A percentile compares a stretch with the other conserved stretches of the same genome.
Conservation (phyloP, 2,329 filamentous ascomycete species). For the Pyricularia sp. region DNA sequence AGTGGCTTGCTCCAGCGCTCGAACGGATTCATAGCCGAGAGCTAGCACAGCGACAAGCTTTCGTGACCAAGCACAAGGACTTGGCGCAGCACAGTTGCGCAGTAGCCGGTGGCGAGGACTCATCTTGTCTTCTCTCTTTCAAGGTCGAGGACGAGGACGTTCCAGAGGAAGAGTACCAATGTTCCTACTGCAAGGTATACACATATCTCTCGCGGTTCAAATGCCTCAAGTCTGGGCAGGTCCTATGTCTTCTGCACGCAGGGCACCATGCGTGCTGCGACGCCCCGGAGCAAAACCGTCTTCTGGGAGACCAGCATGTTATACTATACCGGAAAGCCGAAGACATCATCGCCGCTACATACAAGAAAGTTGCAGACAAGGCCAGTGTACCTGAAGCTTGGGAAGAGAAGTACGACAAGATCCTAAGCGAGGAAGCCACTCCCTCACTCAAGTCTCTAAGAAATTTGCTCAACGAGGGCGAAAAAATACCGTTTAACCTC, state of each 20-base stretch:
- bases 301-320: slow-evolving; percentile 59
- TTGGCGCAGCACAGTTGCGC: slow-evolving; percentile 43
- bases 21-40: slow-evolving; percentile 71
- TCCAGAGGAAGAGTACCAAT: slow-evolving; percentile 87
- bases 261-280: slow-evolving; percentile 76
- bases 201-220: slow-evolving; percentile 85
- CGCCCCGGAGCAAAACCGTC: slow-evolving; percentile 54
- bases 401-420: slow-evolving; percentile 80
- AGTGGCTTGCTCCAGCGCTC: slow-evolving; percentile 87
- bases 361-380: slow-evolving; percentile 76
- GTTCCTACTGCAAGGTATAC: slow-evolving; percentile 84
- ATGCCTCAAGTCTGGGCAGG: slow-evolving; percentile 72
- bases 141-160: slow-evolving; percentile 64
- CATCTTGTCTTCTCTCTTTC: slow-evolving; percentile 50
- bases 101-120: slow-evolving; percentile 35
- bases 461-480: slow-evolving; percentile 79
- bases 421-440: slow-evolving; percentile 73
- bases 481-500: slow-evolving; percentile 88
- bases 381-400: slow-evolving; percentile 77
- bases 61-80: slow-evolving; percentile 57
- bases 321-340: slow-evolving; percentile 71
- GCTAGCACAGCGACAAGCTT: slow-evolving; percentile 54
- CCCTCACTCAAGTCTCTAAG: slow-evolving; percentile 83
- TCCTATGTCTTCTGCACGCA: slow-evolving; percentile 74
- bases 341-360: slow-evolving; percentile 55